Evolutionary conservation across 176 grass and related monocot genomes (phyloP).

Genomic region (Saccharum spontaneum): DNA sequence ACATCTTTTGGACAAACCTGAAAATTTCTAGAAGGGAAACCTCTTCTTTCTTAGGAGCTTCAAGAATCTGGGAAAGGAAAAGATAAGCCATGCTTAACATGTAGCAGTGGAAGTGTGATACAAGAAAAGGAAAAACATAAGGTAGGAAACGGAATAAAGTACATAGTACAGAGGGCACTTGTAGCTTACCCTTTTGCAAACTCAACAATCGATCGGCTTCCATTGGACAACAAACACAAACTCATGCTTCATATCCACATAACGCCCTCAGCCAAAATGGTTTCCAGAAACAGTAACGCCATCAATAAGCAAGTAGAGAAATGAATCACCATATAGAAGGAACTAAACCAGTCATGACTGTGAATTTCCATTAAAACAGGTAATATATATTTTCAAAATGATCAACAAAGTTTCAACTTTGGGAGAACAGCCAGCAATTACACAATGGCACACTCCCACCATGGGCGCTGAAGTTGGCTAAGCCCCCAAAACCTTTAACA

Average conservation of each 20-base stretch:
- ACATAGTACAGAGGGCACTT: no score
- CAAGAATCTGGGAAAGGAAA: constrained; percentile 70
- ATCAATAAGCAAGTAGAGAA: constrained; percentile 50
- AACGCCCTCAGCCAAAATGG: constrained; percentile 81
- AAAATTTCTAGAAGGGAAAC: constrained; percentile 86
- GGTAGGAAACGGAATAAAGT: no score
- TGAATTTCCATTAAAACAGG: no score
- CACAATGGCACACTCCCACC: no score
- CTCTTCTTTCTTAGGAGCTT: constrained; percentile 95
- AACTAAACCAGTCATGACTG: no score
- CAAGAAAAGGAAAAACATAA: background rate
- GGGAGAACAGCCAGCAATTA: no score
- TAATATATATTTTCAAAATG: no score
- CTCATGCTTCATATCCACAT: constrained; percentile 99
- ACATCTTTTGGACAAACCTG: constrained; percentile 33
- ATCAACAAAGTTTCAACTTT: no score
- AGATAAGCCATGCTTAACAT: constrained; percentile 24
- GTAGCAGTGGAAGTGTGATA: background rate
- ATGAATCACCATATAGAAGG: constrained; percentile 4
- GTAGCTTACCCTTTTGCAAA: no score
- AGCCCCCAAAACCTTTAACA: no score
- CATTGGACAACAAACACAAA: constrained; percentile 83
- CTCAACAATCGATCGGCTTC: no score
- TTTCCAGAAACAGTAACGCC: constrained; percentile 65
- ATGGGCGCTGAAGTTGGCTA: no score